Evolutionary conservation across 2,329 filamentous ascomycete species (phyloP).

Genomic region (Aaosphaeria pasadenensis): DNA sequence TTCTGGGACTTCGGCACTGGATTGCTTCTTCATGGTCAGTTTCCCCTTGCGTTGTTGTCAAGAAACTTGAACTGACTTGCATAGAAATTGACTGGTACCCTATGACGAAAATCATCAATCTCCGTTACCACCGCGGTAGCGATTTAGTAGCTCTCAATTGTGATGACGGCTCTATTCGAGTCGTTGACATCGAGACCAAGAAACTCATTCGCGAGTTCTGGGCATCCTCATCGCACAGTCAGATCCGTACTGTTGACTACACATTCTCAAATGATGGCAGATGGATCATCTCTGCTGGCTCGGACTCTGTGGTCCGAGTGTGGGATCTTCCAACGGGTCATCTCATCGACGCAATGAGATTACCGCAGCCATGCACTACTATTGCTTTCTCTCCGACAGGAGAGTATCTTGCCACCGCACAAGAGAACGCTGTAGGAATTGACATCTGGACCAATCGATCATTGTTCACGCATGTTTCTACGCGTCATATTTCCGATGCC

Average conservation of each 20-base stretch:
- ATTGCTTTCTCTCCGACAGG: conserved; percentile 86
- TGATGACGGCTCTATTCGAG: conserved; percentile 80
- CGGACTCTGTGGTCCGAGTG: conserved; percentile 75
- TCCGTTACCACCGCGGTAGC: conserved; percentile 77
- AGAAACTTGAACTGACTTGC: too few species aligned
- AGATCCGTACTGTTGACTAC: conserved; percentile 38
- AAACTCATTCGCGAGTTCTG: conserved; percentile 91
- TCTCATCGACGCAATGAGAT: conserved; percentile 85
- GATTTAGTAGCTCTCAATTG: conserved; percentile 87
- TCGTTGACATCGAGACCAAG: conserved; percentile 87
- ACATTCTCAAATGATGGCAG: conserved; percentile 85
- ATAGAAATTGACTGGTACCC: conserved; percentile 76
- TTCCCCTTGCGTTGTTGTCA: too few species aligned
- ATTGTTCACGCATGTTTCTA: conserved; percentile 84
- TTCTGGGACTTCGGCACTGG: conserved; percentile 97
- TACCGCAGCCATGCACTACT: conserved; percentile 75
- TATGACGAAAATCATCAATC: conserved; percentile 70
- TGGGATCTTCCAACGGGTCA: conserved; percentile 97
- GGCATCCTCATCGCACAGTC: conserved; percentile 53
- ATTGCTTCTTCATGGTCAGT: conserved; percentile 57
- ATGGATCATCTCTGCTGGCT: conserved; percentile 87
- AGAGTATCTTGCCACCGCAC: conserved; percentile 89
- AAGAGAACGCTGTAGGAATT: conserved; percentile 80
- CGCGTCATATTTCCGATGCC: conserved; percentile 76
- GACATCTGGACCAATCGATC: conserved; percentile 94